Percentiles rank a stretch among this genome's conserved stretches.
phyloP scores from a whole-genome alignment of 768 basidiomycete species.

The Gloeostereum incarnatum region DNA sequence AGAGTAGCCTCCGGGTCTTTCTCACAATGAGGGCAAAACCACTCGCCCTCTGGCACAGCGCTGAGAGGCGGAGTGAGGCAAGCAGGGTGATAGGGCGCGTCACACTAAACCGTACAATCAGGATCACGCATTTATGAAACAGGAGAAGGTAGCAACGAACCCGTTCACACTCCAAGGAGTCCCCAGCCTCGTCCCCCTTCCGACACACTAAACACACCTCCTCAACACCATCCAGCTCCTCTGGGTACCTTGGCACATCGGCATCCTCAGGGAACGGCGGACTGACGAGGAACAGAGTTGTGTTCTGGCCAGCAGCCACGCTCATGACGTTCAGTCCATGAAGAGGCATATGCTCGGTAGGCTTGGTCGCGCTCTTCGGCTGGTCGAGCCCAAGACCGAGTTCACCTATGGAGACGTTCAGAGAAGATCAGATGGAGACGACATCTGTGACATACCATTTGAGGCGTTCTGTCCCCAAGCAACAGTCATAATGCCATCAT shows the following conservation, averaged over 20 bases:
- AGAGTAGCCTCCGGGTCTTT: neutral
- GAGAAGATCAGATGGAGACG: neutral
- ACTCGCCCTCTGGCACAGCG: constrained; percentile 54
- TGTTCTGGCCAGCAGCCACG: constrained; percentile 80
- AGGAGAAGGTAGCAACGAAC: constrained; percentile 23
- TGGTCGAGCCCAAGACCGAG: constrained; percentile 74
- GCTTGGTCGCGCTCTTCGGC: constrained; percentile 83
- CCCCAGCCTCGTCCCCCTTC: constrained; percentile 63
- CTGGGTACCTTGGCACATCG: constrained; percentile 75
- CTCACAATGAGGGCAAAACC: constrained; percentile 46
- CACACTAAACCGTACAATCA: constrained; percentile 34
- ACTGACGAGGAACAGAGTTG: constrained; percentile 72
- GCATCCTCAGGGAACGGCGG: constrained; percentile 61
- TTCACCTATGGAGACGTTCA: constrained; percentile 17
- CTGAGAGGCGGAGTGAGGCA: constrained; percentile 51
- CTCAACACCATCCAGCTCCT: constrained; percentile 55
- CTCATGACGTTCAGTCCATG: constrained; percentile 79
- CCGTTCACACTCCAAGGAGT: constrained; percentile 84
- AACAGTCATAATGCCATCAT: constrained; percentile 71
- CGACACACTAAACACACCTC: constrained; percentile 65
- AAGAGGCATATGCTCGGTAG: constrained; percentile 60
- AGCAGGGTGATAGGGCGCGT: constrained; percentile 50
- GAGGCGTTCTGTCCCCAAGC: constrained; percentile 82
- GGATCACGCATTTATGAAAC: constrained; percentile 2
- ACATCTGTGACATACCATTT: constrained; percentile 50